Evolutionary conservation across 1,284 basidiomycete species (phyloP).

Genomic region (Thelephora terrestris): DNA sequence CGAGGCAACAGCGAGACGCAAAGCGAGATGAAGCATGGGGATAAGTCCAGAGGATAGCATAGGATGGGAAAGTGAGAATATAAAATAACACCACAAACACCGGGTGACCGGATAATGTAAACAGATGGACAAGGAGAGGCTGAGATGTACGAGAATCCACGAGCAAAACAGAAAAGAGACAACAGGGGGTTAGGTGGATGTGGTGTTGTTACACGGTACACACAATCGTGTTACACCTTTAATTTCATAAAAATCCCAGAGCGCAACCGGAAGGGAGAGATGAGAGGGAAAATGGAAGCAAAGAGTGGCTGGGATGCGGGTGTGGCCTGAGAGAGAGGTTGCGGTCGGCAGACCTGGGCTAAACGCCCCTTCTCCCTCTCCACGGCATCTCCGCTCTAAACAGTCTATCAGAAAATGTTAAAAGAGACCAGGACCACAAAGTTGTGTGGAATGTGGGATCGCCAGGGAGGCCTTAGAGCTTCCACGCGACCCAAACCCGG

Average conservation of each 20-base stretch:
- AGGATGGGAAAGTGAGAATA: neutral
- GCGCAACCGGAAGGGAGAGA: neutral
- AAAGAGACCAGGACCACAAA: neutral
- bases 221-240: too few species aligned
- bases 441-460: neutral
- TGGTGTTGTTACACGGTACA: neutral
- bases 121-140: too few species aligned
- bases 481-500: slow-evolving; percentile 52
- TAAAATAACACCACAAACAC: neutral
- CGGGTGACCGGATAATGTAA: too few species aligned
- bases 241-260: too few species aligned
- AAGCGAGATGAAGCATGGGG: neutral
- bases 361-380: neutral
- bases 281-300: neutral
- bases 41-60: neutral
- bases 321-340: neutral
- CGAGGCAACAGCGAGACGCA: neutral
- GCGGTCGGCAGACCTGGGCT: neutral
- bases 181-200: neutral
- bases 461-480: slow-evolving; percentile 18
- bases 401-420: neutral
- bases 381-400: neutral
- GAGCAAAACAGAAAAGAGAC: too few species aligned
- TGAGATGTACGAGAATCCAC: too few species aligned
- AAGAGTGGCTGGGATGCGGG: neutral